A percentile compares a stretch with the other conserved stretches of the same genome.
Conservation (phyloP, 306 rosid genomes). For the Dryas octopetala region DNA sequence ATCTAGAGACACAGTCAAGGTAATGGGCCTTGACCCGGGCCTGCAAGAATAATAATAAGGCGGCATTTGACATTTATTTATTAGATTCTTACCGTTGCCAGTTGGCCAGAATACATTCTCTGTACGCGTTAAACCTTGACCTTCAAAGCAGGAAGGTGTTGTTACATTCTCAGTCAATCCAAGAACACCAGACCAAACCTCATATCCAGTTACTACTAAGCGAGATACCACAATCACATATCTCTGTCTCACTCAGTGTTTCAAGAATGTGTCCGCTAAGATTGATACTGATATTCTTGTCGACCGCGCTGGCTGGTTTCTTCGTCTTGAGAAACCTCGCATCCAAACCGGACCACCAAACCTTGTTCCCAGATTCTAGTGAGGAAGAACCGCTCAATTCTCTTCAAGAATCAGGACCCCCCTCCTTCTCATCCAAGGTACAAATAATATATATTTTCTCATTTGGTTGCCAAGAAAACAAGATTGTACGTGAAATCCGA, state of each 20-base stretch:
- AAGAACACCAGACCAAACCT: not conserved
- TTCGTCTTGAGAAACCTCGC: not conserved
- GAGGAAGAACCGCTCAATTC: not conserved
- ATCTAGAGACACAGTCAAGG: too few relatives aligned
- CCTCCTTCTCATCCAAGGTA: not conserved
- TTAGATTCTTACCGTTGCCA: too few relatives aligned
- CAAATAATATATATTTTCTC: too few relatives aligned
- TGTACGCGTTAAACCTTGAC: not conserved
- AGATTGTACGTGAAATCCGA: too few relatives aligned
- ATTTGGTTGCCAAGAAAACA: too few relatives aligned
- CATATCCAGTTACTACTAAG: too few relatives aligned
- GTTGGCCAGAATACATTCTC: not conserved
- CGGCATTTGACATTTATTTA: not conserved
- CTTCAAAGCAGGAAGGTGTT: not conserved
- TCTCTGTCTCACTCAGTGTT: not conserved
- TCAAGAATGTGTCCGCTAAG: constrained; percentile 15
- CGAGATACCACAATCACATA: not conserved
- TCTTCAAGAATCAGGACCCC: not conserved
- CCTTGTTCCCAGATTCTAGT: not conserved
- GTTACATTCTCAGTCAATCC: too few relatives aligned
- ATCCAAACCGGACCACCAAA: not conserved
- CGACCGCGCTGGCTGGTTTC: not conserved
- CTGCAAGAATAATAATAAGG: not conserved
- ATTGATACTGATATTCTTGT: constrained; percentile 4
- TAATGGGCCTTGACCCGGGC: not conserved